phyloP scores from a whole-genome alignment of 441 rosid genomes.

The Erodium trifolium region DNA sequence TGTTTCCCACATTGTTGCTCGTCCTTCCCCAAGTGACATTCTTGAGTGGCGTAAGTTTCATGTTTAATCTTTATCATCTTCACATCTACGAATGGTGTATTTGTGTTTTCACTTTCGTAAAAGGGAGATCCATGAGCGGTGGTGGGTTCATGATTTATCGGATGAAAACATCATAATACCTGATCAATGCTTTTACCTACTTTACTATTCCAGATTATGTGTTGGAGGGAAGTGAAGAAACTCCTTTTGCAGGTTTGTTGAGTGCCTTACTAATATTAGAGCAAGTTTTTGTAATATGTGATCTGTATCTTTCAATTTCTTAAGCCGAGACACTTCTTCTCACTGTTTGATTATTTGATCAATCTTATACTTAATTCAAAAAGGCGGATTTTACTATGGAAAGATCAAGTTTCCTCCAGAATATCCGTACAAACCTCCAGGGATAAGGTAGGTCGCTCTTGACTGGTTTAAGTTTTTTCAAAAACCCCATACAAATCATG shows the following conservation, averaged over 20 bases:
- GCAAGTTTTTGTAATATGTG: background rate
- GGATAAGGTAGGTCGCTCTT: slow-evolving; percentile 56
- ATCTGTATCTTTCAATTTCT: slow-evolving; percentile 16
- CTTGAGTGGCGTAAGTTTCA: slow-evolving; percentile 94
- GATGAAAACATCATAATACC: background rate
- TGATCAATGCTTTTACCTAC: background rate
- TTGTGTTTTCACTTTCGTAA: background rate
- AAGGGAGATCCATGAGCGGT: background rate
- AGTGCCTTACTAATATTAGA: background rate
- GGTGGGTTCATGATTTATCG: background rate
- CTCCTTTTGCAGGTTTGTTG: slow-evolving; percentile 82
- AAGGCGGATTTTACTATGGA: slow-evolving; percentile 91
- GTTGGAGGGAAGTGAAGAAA: slow-evolving; percentile 92
- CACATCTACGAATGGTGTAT: background rate
- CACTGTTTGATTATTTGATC: background rate
- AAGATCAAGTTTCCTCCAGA: slow-evolving; percentile 96
- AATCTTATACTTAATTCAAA: slow-evolving; percentile 12
- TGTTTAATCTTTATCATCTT: slow-evolving; percentile 4
- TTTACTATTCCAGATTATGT: slow-evolving; percentile 67
- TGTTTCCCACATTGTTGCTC: slow-evolving; percentile 86
- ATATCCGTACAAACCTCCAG: slow-evolving; percentile 96
- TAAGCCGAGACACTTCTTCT: background rate
- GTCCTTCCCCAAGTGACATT: slow-evolving; percentile 84
- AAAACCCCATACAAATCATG: background rate
- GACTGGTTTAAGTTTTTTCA: background rate